Percentiles rank a stretch among this genome's conserved stretches.
Evolutionary conservation across 2,329 filamentous ascomycete genomes (phyloP).

Genomic region (Leptographium lundbergii): DNA sequence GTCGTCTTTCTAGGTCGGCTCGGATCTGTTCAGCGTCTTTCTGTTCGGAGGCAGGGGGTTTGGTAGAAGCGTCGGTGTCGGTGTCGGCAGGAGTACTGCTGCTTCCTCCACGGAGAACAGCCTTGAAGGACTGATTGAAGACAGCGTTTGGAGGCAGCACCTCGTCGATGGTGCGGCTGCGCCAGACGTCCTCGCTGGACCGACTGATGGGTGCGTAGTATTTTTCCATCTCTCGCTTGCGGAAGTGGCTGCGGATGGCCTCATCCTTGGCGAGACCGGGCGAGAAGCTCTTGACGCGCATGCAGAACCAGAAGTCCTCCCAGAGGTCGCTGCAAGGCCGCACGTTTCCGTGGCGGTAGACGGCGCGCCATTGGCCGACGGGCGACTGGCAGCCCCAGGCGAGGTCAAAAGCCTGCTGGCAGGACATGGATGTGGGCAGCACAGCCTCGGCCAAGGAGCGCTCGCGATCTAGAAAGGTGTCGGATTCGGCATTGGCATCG

Average conservation of each 20-base stretch:
- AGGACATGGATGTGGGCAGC: slow-evolving; percentile 75
- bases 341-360: slow-evolving; percentile 76
- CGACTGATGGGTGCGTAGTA: slow-evolving; percentile 52
- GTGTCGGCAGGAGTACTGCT: slow-evolving; percentile 12
- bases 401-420: slow-evolving; percentile 78
- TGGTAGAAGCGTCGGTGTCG: background rate
- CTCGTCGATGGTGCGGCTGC: slow-evolving; percentile 43
- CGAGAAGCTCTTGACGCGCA: slow-evolving; percentile 60
- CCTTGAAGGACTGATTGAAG: slow-evolving; percentile 22
- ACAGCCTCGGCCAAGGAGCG: slow-evolving; percentile 47
- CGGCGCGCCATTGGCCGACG: slow-evolving; percentile 79
- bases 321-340: slow-evolving; percentile 73
- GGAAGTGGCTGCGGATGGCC: slow-evolving; percentile 54
- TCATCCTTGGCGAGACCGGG: slow-evolving; percentile 43
- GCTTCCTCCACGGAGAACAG: slow-evolving; percentile 23
- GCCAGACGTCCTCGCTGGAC: slow-evolving; percentile 88
- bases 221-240: slow-evolving; percentile 49
- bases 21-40: slow-evolving; percentile 28
- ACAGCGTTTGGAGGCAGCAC: slow-evolving; percentile 38
- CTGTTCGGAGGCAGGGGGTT: slow-evolving; percentile 16
- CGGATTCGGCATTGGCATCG: slow-evolving; percentile 7
- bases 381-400: slow-evolving; percentile 91
- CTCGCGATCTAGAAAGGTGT: slow-evolving; percentile 11
- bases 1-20: slow-evolving; percentile 23
- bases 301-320: slow-evolving; percentile 96